These are phyloP conservation scores for Rhizoclosmatium globosum DNA, from an alignment of 192 early-diverging fungal species.

Conservation along the genomic window DNA sequence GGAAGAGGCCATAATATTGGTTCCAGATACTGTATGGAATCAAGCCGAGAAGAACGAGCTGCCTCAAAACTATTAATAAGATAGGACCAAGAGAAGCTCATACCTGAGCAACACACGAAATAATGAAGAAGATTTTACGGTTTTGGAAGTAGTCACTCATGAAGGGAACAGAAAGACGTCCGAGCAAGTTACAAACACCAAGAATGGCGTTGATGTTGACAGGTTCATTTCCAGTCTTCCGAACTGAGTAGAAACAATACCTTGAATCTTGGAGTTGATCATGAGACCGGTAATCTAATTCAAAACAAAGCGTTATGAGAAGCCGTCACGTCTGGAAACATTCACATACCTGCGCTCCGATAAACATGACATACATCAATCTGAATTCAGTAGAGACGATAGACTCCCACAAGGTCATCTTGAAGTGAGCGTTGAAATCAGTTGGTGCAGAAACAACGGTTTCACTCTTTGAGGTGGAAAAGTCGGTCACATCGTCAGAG, in stretches of 20 bases:
- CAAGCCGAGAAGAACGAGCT: slow-evolving; percentile 62
- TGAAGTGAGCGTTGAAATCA: slow-evolving; percentile 21
- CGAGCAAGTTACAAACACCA: slow-evolving; percentile 46
- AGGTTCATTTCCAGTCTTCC: slow-evolving; percentile 30
- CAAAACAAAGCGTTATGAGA: too few relatives aligned
- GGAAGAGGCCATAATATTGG: slow-evolving; percentile 64
- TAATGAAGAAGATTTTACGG: slow-evolving; percentile 74
- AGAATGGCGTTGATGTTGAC: slow-evolving; percentile 47
- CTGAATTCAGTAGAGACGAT: slow-evolving; percentile 39
- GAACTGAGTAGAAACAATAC: slow-evolving; percentile 46
- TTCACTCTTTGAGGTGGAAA: too few relatives aligned
- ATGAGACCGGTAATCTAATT: slow-evolving; percentile 57
- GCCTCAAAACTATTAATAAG: too few relatives aligned
- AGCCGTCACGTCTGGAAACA: too few relatives aligned
- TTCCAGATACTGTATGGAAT: slow-evolving; percentile 64
- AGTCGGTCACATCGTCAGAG: neutral
- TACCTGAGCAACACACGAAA: slow-evolving; percentile 63
- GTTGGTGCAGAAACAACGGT: too few relatives aligned
- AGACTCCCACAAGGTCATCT: slow-evolving; percentile 38
- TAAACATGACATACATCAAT: slow-evolving; percentile 33
- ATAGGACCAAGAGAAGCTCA: too few relatives aligned
- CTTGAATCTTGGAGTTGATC: slow-evolving; percentile 55
- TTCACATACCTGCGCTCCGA: too few relatives aligned
- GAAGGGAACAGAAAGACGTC: slow-evolving; percentile 44
- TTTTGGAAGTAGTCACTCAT: slow-evolving; percentile 48